These are phyloP conservation scores for Rhizophora apiculata DNA, from an alignment of 345 rosid species.

Conservation along the genomic window DNA sequence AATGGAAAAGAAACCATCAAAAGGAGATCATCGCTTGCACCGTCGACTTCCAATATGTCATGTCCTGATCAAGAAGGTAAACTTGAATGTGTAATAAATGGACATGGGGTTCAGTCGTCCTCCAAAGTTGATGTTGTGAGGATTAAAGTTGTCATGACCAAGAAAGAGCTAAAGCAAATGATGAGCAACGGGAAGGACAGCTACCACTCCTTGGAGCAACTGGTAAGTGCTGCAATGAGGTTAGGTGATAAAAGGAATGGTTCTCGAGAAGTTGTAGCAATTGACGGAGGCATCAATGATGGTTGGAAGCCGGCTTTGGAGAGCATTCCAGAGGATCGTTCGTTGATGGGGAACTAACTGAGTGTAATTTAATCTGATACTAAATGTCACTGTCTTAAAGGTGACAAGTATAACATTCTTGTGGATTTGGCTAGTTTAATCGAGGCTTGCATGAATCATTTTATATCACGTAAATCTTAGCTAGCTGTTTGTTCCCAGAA, in stretches of 20 bases:
- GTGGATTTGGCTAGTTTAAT: no score
- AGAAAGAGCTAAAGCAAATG: constrained; percentile 54
- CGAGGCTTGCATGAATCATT: no score
- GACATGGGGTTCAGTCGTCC: constrained; percentile 2
- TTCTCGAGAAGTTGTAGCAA: constrained; percentile 5
- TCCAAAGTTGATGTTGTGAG: constrained; percentile 36
- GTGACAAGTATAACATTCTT: not conserved
- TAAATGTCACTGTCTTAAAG: not conserved
- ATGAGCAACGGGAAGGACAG: constrained; percentile 29
- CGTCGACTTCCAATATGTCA: not conserved
- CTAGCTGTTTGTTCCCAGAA: no score
- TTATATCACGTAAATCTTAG: no score
- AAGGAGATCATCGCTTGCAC: not conserved
- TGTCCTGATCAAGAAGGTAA: not conserved
- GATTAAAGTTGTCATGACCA: constrained; percentile 57
- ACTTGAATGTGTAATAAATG: constrained; percentile 1
- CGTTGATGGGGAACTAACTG: not conserved
- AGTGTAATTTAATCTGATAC: not conserved
- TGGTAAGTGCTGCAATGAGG: constrained; percentile 37
- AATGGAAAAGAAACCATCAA: constrained; percentile 4
- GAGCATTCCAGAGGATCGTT: constrained; percentile 57
- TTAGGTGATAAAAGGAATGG: constrained; percentile 29
- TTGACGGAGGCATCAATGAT: constrained; percentile 1
- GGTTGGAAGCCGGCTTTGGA: constrained; percentile 58
- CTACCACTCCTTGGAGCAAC: constrained; percentile 34